Evolutionary conservation across 208 protist genomes (phyloP).

Genomic region (Strigomonas culicis): DNA sequence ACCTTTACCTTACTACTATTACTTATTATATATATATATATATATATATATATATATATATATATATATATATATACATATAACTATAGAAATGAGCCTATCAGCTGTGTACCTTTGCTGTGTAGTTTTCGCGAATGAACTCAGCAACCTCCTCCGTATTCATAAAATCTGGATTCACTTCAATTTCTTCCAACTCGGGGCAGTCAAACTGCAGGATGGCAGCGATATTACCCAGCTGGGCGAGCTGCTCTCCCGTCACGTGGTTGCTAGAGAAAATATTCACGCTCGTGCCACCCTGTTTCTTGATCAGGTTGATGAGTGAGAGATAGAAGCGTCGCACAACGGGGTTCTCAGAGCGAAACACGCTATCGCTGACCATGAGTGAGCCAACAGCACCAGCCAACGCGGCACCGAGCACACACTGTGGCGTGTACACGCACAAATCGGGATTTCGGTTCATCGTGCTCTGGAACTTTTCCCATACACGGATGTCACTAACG

Average conservation of each 20-base stretch:
- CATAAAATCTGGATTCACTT: slow-evolving; percentile 59
- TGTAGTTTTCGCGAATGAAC: slow-evolving; percentile 75
- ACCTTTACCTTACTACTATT: not conserved
- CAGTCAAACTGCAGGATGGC: slow-evolving; percentile 92
- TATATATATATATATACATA: not conserved
- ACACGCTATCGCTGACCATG: slow-evolving; percentile 93
- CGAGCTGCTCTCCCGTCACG: slow-evolving; percentile 94
- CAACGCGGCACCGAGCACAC: slow-evolving; percentile 82
- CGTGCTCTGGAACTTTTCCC: slow-evolving; percentile 93
- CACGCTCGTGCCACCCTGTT: slow-evolving; percentile 71
- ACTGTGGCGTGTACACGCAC: slow-evolving; percentile 92
- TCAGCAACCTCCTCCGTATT: slow-evolving; percentile 42
- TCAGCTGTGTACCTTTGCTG: not conserved
- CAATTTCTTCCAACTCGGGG: slow-evolving; percentile 89
- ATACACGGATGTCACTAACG: slow-evolving; percentile 85
- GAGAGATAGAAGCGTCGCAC: slow-evolving; percentile 90
- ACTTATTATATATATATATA: not conserved
- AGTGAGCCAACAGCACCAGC: slow-evolving; percentile 76
- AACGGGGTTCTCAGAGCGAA: slow-evolving; percentile 81
- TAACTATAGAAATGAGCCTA: not conserved
- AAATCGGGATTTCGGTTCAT: slow-evolving; percentile 83
- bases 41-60: not conserved
- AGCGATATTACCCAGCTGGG: slow-evolving; percentile 90
- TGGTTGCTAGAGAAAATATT: slow-evolving; percentile 94
- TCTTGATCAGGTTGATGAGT: slow-evolving; percentile 86